Evolutionary conservation across 106 monocot genomes (phyloP), one percentile per base, ranked within the genome.

Genomic region (Dendrobium huoshanense): DNA sequence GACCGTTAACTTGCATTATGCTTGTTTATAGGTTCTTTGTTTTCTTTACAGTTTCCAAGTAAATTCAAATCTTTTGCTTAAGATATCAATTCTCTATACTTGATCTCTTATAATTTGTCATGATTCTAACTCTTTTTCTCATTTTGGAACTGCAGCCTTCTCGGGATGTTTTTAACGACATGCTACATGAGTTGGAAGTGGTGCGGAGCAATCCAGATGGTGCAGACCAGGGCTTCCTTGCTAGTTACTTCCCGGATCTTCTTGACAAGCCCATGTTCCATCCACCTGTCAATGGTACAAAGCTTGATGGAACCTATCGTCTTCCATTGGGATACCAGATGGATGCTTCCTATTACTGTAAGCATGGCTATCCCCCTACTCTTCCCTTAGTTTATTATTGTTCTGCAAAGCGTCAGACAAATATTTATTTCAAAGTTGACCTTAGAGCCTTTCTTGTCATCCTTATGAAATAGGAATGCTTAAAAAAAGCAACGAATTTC

Each of bases 261-360:
- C 95, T 96, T 51, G 93, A 91, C 43, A 78, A 55, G 41, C 93
- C 93, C 27, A 73, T 96, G 93, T 96, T 93, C 80, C 91, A 93
- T 81, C 93, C 96, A 8, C 93, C 96, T 15, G 65, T 67, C 33
- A 93, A 93, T 77, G 88, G 89, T 9, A 85, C 91, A 47, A 93
- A 90, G 81, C 88, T 96, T 25, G 83, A 91, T 4, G 96, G 96
- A 27, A 82, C 86, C 55, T 96, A 87, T 85, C 87, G 96, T 4
- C 91, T 96, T 80, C 93, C 96, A 80, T 79, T 96, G 59, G 96
- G 96, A 27, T 96, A 96, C 78, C 96, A 96, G 82, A 96, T 96
- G 96, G 96, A 96, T 85, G 96, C 93, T 79, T 96, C 96, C 64
- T 96, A 96, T 85, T 96, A 90, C 79, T 96, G 96, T 93, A 79